Conservation (phyloP, 2,329 filamentous ascomycete genomes). For the Arthrobotrys megalospora region DNA sequence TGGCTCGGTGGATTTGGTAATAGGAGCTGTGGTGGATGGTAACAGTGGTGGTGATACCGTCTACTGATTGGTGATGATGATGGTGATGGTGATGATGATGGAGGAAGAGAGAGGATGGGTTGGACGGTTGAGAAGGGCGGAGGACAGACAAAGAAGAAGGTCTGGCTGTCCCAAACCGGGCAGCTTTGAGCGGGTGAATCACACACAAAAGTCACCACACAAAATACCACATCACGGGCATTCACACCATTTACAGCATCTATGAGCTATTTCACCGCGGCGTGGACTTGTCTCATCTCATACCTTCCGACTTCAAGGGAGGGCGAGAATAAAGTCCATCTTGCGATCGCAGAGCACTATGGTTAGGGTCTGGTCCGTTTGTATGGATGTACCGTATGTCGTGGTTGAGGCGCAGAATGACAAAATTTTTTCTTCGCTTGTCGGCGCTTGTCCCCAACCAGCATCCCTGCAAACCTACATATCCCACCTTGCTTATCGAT, state of each 20-base stretch:
- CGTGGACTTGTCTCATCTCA: slow-evolving; percentile 15
- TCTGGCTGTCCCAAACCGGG: background rate
- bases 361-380: background rate
- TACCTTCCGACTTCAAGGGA: background rate
- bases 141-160: slow-evolving; percentile 10
- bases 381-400: slow-evolving; percentile 23
- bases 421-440: slow-evolving; percentile 56
- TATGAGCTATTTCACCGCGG: slow-evolving; percentile 18
- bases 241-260: slow-evolving; percentile 9
- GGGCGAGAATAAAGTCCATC: background rate
- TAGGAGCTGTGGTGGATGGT: background rate
- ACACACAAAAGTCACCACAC: slow-evolving; percentile 32
- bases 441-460: slow-evolving; percentile 40
- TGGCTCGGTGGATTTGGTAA: background rate
- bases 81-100: slow-evolving; percentile 4
- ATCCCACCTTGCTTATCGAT: slow-evolving; percentile 48
- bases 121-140: background rate
- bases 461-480: slow-evolving; percentile 32
- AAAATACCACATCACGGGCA: slow-evolving; percentile 15
- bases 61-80: slow-evolving; percentile 8
- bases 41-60: background rate
- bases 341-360: slow-evolving; percentile 10
- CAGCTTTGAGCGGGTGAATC: background rate
- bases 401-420: slow-evolving; percentile 58
- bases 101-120: background rate